Percentiles rank a stretch among this genome's conserved stretches.
phyloP scores from a whole-genome alignment of 2,329 filamentous ascomycete genomes.

The Fusarium keratoplasticum region DNA sequence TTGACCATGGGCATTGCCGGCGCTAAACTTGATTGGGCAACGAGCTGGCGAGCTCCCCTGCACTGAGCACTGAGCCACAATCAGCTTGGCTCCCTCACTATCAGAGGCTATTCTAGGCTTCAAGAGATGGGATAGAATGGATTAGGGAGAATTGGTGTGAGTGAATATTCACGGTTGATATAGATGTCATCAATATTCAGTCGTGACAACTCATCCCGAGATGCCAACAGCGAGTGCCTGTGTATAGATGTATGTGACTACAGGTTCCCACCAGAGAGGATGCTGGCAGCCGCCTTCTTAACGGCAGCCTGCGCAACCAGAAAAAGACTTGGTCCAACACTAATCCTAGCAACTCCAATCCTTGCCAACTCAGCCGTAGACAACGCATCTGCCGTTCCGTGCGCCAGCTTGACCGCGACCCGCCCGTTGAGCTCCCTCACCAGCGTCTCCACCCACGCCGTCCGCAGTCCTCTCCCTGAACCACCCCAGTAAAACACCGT shows the following conservation, averaged over 20 bases:
- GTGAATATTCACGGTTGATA: neutral
- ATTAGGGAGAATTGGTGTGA: neutral
- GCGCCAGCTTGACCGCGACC: conserved; percentile 60
- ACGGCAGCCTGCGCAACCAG: conserved; percentile 53
- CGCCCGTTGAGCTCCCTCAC: conserved; percentile 61
- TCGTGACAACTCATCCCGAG: neutral
- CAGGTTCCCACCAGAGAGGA: conserved; percentile 44
- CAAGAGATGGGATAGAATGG: neutral
- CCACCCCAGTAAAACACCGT: conserved; percentile 72
- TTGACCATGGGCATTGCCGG: neutral
- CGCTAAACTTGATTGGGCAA: neutral
- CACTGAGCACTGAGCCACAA: neutral
- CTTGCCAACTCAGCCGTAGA: conserved; percentile 57
- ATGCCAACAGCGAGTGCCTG: neutral
- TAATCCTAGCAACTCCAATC: conserved; percentile 67
- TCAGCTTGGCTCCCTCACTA: neutral
- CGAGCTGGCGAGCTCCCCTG: neutral
- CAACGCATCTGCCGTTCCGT: conserved; percentile 51
- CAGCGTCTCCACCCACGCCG: conserved; percentile 59
- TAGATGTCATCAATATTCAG: neutral
- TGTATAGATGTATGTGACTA: neutral
- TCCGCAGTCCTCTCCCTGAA: conserved; percentile 54
- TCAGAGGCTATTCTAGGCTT: neutral
- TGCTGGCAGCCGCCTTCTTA: conserved; percentile 48
- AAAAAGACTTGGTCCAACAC: conserved; percentile 63